Conservation (phyloP, 805 yeast species). For the Lipomyces starkeyi region DNA sequence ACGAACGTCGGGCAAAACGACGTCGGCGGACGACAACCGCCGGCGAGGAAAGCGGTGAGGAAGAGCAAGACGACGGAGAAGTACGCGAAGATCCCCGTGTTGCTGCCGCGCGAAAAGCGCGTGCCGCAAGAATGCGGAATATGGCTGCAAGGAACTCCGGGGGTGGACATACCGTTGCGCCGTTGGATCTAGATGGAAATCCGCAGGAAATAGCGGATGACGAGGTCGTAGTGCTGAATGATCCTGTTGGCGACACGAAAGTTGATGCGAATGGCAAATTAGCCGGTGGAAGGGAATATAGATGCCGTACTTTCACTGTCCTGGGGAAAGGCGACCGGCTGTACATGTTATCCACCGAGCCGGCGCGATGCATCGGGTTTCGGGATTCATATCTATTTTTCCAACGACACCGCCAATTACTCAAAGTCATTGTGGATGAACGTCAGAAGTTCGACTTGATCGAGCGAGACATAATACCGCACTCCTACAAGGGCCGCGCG, state of each 20-base stretch:
- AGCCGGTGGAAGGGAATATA: constrained; percentile 72
- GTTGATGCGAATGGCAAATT: constrained; percentile 71
- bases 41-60: constrained; percentile 10
- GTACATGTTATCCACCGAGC: constrained; percentile 93
- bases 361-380: constrained; percentile 93
- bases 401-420: constrained; percentile 79
- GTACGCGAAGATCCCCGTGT: constrained; percentile 36
- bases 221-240: constrained; percentile 78
- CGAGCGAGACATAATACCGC: constrained; percentile 79
- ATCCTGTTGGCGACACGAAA: constrained; percentile 78
- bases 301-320: constrained; percentile 55
- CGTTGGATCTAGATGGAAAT: constrained; percentile 71
- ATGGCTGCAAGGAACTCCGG: constrained; percentile 31
- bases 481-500: constrained; percentile 86
- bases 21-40: constrained; percentile 13
- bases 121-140: constrained; percentile 34
- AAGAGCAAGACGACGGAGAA: constrained; percentile 22
- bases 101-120: constrained; percentile 38
- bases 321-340: constrained; percentile 68
- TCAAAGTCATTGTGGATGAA: constrained; percentile 73
- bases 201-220: constrained; percentile 69
- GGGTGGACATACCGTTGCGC: constrained; percentile 53
- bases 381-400: constrained; percentile 88
- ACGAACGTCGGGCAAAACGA: constrained; percentile 8
- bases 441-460: constrained; percentile 85